Base-by-base conservation (phyloP, 805 yeast species). In the Debaryomyces prosopidis region DNA sequence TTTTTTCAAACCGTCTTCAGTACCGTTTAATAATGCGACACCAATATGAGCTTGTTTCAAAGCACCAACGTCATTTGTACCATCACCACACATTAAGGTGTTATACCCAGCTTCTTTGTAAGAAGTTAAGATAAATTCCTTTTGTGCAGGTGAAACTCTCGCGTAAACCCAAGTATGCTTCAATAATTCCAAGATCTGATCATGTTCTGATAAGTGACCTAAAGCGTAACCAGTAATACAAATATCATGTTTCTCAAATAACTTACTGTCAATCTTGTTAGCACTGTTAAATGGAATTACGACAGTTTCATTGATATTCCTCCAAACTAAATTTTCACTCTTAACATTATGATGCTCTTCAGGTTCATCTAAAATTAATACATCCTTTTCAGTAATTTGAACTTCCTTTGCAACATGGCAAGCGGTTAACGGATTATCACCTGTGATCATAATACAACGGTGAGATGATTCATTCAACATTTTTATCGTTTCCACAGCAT, bases 21-120 rank as follows among this genome's bases (percentile, higher is more conserved):
- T 91, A 70, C 98, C 99, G 60, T 94, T 94, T 65, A 94, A 78
- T 56, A 94, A 75, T n/a, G 99, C 99, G 63, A 94, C 88, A 75
- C 99, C 99, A 61, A 94, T 86, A 62, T 94, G 96, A 2, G 99
- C 98, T 73, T 94, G 98, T 68, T 94, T 94, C 70, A 94, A 80
- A 44, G 99, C 99, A 68, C 99, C 99, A 41, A 94, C 99, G 75
- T 94, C 99, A 63, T 94, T 94, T n/a, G 99, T 94, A 70, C 99
- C 99, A 71, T 94, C 99, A 76, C 99, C 99, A 71, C 99, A 94
- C 99, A 94, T 94, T 58, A 94, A 78, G 18, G 98, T 94, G 61
- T 82, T 86, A 69, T 92, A 94, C 19, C 97, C 97, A 64, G 89
- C 78, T 50, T 82, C 84, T 66, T 92, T 94, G 65, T 89, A 80